Base-by-base conservation (phyloP, 495 filamentous ascomycete species). In the Neurospora discreta region DNA sequence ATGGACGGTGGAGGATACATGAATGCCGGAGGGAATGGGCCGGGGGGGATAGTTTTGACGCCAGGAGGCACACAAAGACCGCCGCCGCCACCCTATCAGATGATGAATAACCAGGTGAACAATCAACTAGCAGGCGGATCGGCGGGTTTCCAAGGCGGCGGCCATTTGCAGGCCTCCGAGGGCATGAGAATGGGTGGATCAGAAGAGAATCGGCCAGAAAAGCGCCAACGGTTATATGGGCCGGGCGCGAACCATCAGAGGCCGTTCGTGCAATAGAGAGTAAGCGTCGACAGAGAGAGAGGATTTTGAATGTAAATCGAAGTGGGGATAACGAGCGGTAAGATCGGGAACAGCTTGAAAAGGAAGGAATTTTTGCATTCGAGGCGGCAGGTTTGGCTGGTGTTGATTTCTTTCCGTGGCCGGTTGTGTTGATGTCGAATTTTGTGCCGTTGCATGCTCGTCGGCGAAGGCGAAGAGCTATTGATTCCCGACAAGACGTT, bases 11-110 rank as follows among this genome's bases (percentile, higher is more conserved):
- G 78, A 39, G 79, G 79, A 67, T 84, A 83, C 69, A 75, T 84
- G 52, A 79, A 74, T 30, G 80, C 80, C 15, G 78, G 80, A 11
- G 81, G 79, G 40, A 77, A 79, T 36, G 78, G 80, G 33, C 75
- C 79, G 26, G 78, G 77, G 13, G 80, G 81, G 33, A 83, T 85
- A 78, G 82, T 83, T 40, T 69, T 85, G 46, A 84, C 83, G 10
- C 81, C 83, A 4, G 83, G 82, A 15, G 83, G 81, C 26, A 80
- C 79, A 15, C 79, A 81, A 58, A 78, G 79, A 44, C 60, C 39
- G 39, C 44, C 58, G 26, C 52, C 52, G 13, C 52, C 23, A 26
- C 52, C 52, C 33, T 65, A 65, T 26, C 52, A 65, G 18, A 65
- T 65, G 26, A 65, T 65, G 52, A 65, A 65, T 6, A 65, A 65